These are phyloP conservation scores for Liquidambar formosana DNA, from an alignment of 164 flowering plant species.

Conservation along the genomic window DNA sequence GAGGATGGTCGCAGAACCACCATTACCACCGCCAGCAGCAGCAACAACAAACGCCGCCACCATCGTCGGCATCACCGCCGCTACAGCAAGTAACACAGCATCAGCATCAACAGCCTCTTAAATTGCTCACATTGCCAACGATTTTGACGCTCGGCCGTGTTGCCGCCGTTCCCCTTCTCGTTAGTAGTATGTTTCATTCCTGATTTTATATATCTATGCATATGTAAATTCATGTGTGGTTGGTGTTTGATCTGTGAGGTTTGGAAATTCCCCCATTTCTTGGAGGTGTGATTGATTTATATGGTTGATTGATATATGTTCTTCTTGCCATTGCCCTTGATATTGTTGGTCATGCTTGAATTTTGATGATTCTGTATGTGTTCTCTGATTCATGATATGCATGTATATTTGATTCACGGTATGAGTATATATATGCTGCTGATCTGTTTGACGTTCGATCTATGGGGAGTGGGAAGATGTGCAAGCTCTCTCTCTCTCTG, in stretches of 20 bases:
- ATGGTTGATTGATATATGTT: not conserved
- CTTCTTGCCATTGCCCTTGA: not conserved
- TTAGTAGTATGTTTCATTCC: slow-evolving; percentile 47
- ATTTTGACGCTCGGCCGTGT: slow-evolving; percentile 80
- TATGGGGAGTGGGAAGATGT: no score
- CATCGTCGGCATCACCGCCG: slow-evolving; percentile 1
- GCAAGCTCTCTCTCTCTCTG: no score
- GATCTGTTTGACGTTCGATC: no score
- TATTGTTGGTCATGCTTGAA: not conserved
- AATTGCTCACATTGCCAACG: slow-evolving; percentile 79
- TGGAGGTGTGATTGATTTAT: not conserved
- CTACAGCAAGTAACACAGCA: slow-evolving; percentile 9
- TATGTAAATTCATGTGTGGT: not conserved
- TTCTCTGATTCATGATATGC: no score
- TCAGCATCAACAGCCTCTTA: slow-evolving; percentile 18
- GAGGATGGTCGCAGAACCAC: slow-evolving; percentile 1
- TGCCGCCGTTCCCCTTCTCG: slow-evolving; percentile 78
- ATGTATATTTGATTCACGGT: no score
- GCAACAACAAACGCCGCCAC: no score
- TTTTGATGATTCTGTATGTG: not conserved
- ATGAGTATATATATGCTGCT: no score
- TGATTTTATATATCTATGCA: not conserved
- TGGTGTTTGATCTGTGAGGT: not conserved
- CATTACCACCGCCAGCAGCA: not conserved
- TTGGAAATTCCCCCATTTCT: not conserved